Evolutionary conservation across 1,139 yeast species (phyloP).

Genomic region (Kazachstania sp.): DNA sequence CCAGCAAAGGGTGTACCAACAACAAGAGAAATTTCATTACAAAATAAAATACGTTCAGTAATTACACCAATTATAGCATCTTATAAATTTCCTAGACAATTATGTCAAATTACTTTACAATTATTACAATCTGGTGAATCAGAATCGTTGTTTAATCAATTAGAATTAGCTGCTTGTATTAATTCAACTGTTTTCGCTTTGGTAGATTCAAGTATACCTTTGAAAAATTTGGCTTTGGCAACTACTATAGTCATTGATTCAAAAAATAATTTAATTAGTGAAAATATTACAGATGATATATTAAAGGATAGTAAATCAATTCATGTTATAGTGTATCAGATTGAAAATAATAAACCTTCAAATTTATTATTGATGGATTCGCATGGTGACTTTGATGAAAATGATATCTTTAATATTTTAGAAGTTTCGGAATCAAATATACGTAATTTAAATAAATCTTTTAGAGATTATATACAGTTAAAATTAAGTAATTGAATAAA

Average conservation of each 20-base stretch:
- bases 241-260: slow-evolving; percentile 37
- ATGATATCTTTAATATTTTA: slow-evolving; percentile 43
- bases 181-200: slow-evolving; percentile 69
- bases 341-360: slow-evolving; percentile 39
- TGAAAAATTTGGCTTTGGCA: slow-evolving; percentile 55
- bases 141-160: slow-evolving; percentile 31
- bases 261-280: slow-evolving; percentile 32
- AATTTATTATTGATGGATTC: slow-evolving; percentile 63
- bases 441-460: slow-evolving; percentile 36
- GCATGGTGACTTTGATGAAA: slow-evolving; percentile 56
- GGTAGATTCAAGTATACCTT: slow-evolving; percentile 68
- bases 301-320: slow-evolving; percentile 44
- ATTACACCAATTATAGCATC: slow-evolving; percentile 55
- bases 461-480: slow-evolving; percentile 41
- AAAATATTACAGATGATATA: slow-evolving; percentile 39
- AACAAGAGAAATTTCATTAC: slow-evolving; percentile 71
- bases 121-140: slow-evolving; percentile 54
- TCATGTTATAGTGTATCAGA: slow-evolving; percentile 59
- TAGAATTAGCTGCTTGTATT: slow-evolving; percentile 62
- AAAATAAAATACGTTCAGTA: slow-evolving; percentile 58
- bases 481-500: slow-evolving; percentile 23
- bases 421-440: slow-evolving; percentile 43
- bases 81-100: slow-evolving; percentile 70
- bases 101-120: slow-evolving; percentile 83
- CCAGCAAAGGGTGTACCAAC: slow-evolving; percentile 69